Base-by-base conservation (phyloP, 2,329 filamentous ascomycete genomes). In the Epichloe gansuensis region DNA sequence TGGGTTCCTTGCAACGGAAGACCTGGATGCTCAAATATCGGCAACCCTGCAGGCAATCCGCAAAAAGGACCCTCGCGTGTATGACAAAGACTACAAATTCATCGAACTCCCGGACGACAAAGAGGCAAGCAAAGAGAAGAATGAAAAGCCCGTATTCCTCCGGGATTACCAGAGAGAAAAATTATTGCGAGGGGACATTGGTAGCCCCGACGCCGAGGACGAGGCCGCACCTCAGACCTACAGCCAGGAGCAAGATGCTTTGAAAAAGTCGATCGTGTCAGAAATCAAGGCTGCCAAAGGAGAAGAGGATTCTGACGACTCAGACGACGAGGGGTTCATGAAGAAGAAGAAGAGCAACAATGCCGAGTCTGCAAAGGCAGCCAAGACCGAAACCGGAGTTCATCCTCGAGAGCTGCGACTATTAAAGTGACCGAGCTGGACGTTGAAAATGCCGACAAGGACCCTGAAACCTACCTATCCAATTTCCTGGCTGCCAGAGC, bases 401-500 rank as follows among this genome's bases (percentile, higher is more conserved):
- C 80, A 84, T 61, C 79, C 4, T 80, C 79, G 5, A 72, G 81
- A 56, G 71, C 67, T 17, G 60, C 69, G 25, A 65, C 65, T 12
- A 63, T 74, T 44, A 75, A 76, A 57, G 66, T 76, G 48, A 69
- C 76, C 48, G 75, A 88, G 52, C 62, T 79, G 12, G 85, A 93
- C 60, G 73, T 95, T 44, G 75, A 81, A 47, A 78, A 80, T 54
- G 90, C 93, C 39, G 87, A 95, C 62, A 86, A 88, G 66, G 84
- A 98, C 64, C 93, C 91, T 0, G 91, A 97, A 63, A 85, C 80
- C 1, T 98, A 89, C 66, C 73, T 98, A n/a, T 91, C 88, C 52
- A 95, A 96, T 67, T 98, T 95, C 71, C 81, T 98, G 79, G 80
- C 86, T n/a, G 80, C 91, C 7, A 83, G 91, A 54, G 91, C 91